These are phyloP conservation scores for Magnaporthiopsis rhizophila DNA, from an alignment of 2,329 filamentous ascomycete species.

Conservation along the genomic window DNA sequence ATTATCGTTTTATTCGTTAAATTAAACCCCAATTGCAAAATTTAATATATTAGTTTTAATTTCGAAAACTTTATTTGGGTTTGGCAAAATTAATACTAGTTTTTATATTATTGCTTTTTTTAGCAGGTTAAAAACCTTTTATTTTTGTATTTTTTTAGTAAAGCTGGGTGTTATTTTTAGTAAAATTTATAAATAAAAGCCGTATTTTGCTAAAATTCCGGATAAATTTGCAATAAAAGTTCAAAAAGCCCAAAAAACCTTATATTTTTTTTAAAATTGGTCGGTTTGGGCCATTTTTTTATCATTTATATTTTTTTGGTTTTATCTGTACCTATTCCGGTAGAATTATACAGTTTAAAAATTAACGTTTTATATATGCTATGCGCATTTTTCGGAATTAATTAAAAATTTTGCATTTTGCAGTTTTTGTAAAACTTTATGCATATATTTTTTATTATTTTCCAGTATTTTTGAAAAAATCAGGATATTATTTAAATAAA, in stretches of 20 bases:
- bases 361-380: background rate
- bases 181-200: no score
- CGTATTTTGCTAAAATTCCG: no score
- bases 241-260: no score
- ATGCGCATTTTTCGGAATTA: constrained; percentile 2
- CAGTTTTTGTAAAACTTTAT: background rate
- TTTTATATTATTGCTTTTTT: constrained; percentile 8
- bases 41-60: constrained; percentile 17
- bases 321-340: background rate
- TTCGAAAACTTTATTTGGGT: constrained; percentile 11
- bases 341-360: background rate
- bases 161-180: no score
- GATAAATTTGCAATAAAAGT: no score
- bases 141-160: no score
- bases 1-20: constrained; percentile 7
- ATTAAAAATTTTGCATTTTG: constrained; percentile 6
- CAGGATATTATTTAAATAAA: no score
- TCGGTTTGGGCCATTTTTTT: no score
- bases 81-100: constrained; percentile 13
- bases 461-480: no score
- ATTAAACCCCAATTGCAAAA: constrained; percentile 11
- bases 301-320: background rate
- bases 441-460: no score
- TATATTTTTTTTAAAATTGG: no score
- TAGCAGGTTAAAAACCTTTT: constrained; percentile 16